Percentiles rank a stretch among this genome's conserved stretches.
These are phyloP conservation scores for Ceratobasidium sp. DNA, from an alignment of 1,284 basidiomycete species.

Conservation along the genomic window DNA sequence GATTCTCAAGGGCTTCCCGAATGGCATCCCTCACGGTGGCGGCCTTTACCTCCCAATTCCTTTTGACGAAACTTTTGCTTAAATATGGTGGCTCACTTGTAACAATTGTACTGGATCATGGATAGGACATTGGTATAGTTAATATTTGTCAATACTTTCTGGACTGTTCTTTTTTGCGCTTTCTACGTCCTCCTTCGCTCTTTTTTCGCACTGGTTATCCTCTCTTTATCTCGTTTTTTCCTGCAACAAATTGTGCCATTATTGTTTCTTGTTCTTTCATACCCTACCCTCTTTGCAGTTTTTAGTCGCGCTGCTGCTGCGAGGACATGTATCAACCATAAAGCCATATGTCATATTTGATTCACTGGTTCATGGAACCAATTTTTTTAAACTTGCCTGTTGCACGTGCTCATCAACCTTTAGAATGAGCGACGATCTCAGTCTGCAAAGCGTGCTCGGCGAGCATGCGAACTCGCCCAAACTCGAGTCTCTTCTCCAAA, in stretches of 20 bases:
- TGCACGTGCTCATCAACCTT: constrained; percentile 20
- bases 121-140: constrained; percentile 41
- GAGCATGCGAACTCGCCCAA: constrained; percentile 27
- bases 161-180: constrained; percentile 36
- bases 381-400: neutral
- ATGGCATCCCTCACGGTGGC: constrained; percentile 38
- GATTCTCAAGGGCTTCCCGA: constrained; percentile 38
- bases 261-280: constrained; percentile 38
- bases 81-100: constrained; percentile 33
- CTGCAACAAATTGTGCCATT: constrained; percentile 40
- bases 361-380: constrained; percentile 28
- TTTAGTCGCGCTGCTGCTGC: constrained; percentile 25
- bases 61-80: constrained; percentile 41
- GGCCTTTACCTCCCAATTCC: constrained; percentile 40
- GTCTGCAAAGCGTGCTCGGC: constrained; percentile 21
- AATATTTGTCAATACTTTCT: constrained; percentile 34
- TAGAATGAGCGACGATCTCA: constrained; percentile 34
- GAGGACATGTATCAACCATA: constrained; percentile 42
- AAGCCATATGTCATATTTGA: constrained; percentile 42
- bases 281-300: constrained; percentile 38
- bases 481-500: constrained; percentile 21
- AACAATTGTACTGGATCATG: constrained; percentile 41
- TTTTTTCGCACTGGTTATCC: constrained; percentile 33
- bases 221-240: constrained; percentile 32
- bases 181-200: constrained; percentile 5